Evolutionary conservation across 2,329 filamentous ascomycete species (phyloP).

Genomic region (Huntiella decipiens): DNA sequence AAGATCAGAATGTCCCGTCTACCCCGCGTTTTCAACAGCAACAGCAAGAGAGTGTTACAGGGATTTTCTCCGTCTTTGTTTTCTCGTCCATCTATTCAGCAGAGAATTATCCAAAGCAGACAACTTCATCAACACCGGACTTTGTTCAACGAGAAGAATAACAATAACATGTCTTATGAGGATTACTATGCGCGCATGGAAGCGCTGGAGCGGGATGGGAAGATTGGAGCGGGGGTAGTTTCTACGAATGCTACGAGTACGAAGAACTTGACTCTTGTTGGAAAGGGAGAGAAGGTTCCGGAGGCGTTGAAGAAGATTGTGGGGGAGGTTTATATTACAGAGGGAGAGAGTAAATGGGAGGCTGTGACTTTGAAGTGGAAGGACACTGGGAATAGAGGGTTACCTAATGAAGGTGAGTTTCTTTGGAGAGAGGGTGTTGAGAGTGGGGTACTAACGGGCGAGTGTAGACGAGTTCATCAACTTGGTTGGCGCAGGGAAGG

Average conservation of each 20-base stretch:
- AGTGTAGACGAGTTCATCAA: conserved; percentile 46
- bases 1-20: too few relatives aligned
- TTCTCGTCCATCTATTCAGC: too few relatives aligned
- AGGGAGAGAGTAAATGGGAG: conserved; percentile 73
- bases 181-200: conserved; percentile 4
- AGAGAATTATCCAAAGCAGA: too few relatives aligned
- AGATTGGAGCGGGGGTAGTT: not conserved
- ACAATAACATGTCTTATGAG: not conserved
- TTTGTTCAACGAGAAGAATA: not conserved
- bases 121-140: not conserved
- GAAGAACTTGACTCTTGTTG: conserved; percentile 28
- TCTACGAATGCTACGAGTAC: not conserved
- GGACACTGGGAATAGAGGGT: conserved; percentile 26
- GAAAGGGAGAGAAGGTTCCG: conserved; percentile 41
- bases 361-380: conserved; percentile 49
- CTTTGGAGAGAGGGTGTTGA: not conserved
- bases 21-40: too few relatives aligned
- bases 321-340: conserved; percentile 41
- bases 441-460: not conserved
- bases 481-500: conserved; percentile 35
- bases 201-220: not conserved
- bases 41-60: too few relatives aligned
- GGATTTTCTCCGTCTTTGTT: too few relatives aligned
- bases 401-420: conserved; percentile 43
- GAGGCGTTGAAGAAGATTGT: conserved; percentile 30